Conservation (phyloP, 1,284 basidiomycete species). For the Malassezia psittaci region DNA sequence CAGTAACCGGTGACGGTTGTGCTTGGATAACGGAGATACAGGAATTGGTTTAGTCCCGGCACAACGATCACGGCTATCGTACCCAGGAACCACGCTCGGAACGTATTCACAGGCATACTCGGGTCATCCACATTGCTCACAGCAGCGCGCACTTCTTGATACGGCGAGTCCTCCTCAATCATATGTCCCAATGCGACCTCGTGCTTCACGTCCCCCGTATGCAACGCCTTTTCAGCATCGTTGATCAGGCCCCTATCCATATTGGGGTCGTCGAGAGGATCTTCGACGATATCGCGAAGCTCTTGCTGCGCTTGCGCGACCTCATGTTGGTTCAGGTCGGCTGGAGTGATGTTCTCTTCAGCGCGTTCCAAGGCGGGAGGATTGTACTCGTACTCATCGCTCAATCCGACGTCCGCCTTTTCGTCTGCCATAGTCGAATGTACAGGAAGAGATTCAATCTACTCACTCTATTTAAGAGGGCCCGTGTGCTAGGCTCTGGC, state of each 20-base stretch:
- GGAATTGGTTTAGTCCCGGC: slow-evolving; percentile 32
- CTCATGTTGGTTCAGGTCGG: not conserved
- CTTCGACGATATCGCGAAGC: slow-evolving; percentile 1
- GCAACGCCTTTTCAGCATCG: slow-evolving; percentile 17
- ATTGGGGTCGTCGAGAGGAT: slow-evolving; percentile 21
- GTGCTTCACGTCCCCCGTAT: slow-evolving; percentile 16
- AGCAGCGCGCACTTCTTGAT: slow-evolving; percentile 36
- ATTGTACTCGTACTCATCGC: not conserved
- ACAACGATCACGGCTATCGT: slow-evolving; percentile 25
- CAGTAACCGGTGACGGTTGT: slow-evolving; percentile 29
- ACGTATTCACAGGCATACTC: slow-evolving; percentile 31
- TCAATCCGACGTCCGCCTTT: not conserved
- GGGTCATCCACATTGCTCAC: slow-evolving; percentile 41
- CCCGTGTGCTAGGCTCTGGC: too few relatives aligned
- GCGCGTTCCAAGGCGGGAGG: not conserved
- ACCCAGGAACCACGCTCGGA: slow-evolving; percentile 34
- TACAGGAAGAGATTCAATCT: not conserved
- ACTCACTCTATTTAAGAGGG: too few relatives aligned
- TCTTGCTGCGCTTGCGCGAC: slow-evolving; percentile 1
- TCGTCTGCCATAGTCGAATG: not conserved
- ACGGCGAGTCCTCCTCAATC: slow-evolving; percentile 36
- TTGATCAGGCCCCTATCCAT: slow-evolving; percentile 15
- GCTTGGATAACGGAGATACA: slow-evolving; percentile 34
- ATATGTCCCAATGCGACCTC: slow-evolving; percentile 17
- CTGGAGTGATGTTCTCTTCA: not conserved